Percentiles rank a stretch among this genome's conserved stretches.
phyloP scores from a whole-genome alignment of 768 basidiomycete species.

The Boletus edulis region DNA sequence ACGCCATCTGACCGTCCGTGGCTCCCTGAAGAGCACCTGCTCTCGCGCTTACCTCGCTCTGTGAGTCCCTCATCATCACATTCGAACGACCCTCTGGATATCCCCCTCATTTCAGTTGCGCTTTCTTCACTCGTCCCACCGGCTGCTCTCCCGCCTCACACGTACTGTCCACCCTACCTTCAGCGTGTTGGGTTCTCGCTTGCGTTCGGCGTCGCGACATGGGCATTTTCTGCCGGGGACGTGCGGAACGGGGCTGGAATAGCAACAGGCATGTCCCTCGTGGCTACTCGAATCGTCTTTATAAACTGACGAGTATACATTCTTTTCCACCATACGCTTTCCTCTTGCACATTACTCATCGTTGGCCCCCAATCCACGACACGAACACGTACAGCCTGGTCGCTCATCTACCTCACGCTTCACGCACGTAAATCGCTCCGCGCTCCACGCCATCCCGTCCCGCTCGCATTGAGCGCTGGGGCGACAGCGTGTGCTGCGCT shows the following conservation, averaged over 20 bases:
- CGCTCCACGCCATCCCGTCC: slow-evolving; percentile 30
- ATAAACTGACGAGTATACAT: background rate
- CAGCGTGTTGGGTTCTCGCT: slow-evolving; percentile 43
- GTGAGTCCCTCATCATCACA: slow-evolving; percentile 22
- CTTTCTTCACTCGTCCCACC: slow-evolving; percentile 36
- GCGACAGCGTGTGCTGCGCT: slow-evolving; percentile 27
- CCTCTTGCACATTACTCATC: too few relatives aligned
- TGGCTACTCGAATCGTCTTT: background rate
- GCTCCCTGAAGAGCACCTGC: slow-evolving; percentile 24
- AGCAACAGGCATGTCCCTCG: slow-evolving; percentile 26
- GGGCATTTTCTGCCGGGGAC: slow-evolving; percentile 40
- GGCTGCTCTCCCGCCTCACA: slow-evolving; percentile 25
- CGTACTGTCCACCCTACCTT: slow-evolving; percentile 40
- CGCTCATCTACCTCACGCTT: slow-evolving; percentile 43
- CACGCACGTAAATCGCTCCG: slow-evolving; percentile 34
- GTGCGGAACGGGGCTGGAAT: slow-evolving; percentile 44
- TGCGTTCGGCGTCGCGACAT: slow-evolving; percentile 44
- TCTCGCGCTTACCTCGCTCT: slow-evolving; percentile 33
- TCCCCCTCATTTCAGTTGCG: slow-evolving; percentile 28
- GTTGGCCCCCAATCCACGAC: too few relatives aligned
- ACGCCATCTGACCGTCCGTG: slow-evolving; percentile 13
- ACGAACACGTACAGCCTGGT: slow-evolving; percentile 35
- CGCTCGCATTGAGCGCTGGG: slow-evolving; percentile 34
- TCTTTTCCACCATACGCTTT: too few relatives aligned
- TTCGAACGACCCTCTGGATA: background rate